phyloP scores from a whole-genome alignment of 805 yeast species.

The Lipomyces kockii region DNA sequence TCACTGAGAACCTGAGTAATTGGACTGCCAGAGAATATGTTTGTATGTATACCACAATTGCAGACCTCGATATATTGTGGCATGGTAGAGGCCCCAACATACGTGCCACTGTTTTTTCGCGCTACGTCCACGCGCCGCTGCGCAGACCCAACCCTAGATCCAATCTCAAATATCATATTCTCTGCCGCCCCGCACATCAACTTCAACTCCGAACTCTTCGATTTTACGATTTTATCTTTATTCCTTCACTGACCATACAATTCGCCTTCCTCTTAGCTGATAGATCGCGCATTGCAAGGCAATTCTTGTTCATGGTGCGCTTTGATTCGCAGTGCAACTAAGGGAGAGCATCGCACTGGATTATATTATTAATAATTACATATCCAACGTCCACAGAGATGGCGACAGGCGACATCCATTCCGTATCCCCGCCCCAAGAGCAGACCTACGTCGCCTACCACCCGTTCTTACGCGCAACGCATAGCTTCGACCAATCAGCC shows the following conservation, averaged over 20 bases:
- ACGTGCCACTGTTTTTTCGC: no score
- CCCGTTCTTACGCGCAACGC: conserved; percentile 25
- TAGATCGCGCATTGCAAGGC: not conserved
- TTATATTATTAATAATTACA: not conserved
- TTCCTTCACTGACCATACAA: not conserved
- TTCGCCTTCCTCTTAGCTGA: not conserved
- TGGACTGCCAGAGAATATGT: no score
- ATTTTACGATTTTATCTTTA: not conserved
- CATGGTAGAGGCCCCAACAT: no score
- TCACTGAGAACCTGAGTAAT: no score
- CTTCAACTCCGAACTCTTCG: not conserved
- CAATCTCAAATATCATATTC: not conserved
- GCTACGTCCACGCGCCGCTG: not conserved
- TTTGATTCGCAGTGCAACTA: not conserved
- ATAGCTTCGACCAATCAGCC: conserved; percentile 14
- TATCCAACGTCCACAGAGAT: not conserved
- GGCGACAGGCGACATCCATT: not conserved
- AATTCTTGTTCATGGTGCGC: not conserved
- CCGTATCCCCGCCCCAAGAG: not conserved
- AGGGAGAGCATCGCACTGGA: not conserved
- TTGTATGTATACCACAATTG: no score
- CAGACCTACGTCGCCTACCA: conserved; percentile 15
- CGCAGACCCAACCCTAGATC: not conserved
- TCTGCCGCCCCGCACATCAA: not conserved
- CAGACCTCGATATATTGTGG: no score